Base-by-base conservation (phyloP, 192 early-diverging fungal genomes). In the Irineochytrium annulatum region DNA sequence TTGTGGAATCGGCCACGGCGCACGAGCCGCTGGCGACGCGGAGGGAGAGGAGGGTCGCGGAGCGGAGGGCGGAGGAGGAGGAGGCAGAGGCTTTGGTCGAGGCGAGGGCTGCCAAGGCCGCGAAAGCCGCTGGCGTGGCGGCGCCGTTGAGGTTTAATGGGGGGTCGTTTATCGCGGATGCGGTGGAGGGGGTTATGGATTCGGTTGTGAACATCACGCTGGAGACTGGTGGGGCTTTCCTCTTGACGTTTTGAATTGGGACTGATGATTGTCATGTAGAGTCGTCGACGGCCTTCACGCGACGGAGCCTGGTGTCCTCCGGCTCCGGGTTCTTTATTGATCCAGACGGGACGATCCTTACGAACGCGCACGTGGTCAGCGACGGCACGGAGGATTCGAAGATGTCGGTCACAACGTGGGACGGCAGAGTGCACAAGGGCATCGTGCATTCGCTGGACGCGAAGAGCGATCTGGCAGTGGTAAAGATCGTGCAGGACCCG, bases 261-360 rank as follows among this genome's bases (percentile, higher is more conserved):
- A n/a, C n/a, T n/a, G 39, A 22, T 44, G 27, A 57, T 6, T 33
- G 43, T n/a, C n/a, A n/a, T n/a, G n/a, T n/a, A 43, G 29, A 52
- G 26, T 26, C 11, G 8, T 22, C 26, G 22, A 59, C 33, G 45
- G 24, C 11, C 39, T 53, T 48, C 34, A 27, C 33, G 28, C 33
- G 19, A 20, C 65, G 63, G 69, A 34, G 39, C 60, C 24, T 73
- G 27, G 57, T 71, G 16, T 65, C 67, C n/a, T 63, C 73, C 2
- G 78, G 78, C 22, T 75, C 73, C 16, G 78, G 78, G 3, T 80
- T 80, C 55, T 73, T 77, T 59, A 72, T 80, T 37, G 43, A 62
- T 32, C 55, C 24, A 13, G 57, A 73, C 31, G 73, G 75, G 0
- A 65, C 64, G 27, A 70, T 75, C 26, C 64, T 75, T 2, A 78